phyloP scores from a whole-genome alignment of 768 basidiomycete species.

The Pleurotus tuoliensis region DNA sequence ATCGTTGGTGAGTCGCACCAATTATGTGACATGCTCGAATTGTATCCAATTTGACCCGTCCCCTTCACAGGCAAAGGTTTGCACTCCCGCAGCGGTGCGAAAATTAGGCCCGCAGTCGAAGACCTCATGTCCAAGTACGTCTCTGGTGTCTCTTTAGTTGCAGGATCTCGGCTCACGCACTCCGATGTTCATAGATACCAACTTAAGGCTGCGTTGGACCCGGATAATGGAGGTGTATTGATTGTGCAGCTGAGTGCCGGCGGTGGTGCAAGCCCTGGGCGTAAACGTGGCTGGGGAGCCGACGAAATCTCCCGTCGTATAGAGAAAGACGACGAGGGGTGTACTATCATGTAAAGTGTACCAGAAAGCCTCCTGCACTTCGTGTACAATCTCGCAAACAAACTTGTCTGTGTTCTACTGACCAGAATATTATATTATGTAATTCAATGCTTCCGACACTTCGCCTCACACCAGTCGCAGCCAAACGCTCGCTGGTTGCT shows the following conservation, averaged over 20 bases:
- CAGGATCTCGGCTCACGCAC: background rate
- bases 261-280: slow-evolving; percentile 8
- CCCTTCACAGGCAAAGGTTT: slow-evolving; percentile 69
- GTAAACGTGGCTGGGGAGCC: slow-evolving; percentile 31
- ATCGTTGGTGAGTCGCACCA: slow-evolving; percentile 69
- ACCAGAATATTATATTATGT: no score
- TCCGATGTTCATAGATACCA: slow-evolving; percentile 47
- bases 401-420: no score
- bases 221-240: slow-evolving; percentile 79
- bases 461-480: no score
- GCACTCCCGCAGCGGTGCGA: slow-evolving; percentile 77
- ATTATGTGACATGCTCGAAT: background rate
- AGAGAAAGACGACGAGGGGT: slow-evolving; percentile 50
- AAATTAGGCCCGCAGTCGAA: slow-evolving; percentile 90
- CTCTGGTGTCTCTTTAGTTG: background rate
- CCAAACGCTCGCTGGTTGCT: background rate
- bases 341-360: slow-evolving; percentile 61
- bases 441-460: no score
- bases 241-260: slow-evolving; percentile 60
- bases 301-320: slow-evolving; percentile 58
- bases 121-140: slow-evolving; percentile 75
- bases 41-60: background rate
- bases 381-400: no score
- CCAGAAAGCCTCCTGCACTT: no score
- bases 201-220: slow-evolving; percentile 72